Evolutionary conservation across 176 grass and related monocot genomes (phyloP), one percentile per base, ranked within the genome.

Genomic region (Raddia guianensis): DNA sequence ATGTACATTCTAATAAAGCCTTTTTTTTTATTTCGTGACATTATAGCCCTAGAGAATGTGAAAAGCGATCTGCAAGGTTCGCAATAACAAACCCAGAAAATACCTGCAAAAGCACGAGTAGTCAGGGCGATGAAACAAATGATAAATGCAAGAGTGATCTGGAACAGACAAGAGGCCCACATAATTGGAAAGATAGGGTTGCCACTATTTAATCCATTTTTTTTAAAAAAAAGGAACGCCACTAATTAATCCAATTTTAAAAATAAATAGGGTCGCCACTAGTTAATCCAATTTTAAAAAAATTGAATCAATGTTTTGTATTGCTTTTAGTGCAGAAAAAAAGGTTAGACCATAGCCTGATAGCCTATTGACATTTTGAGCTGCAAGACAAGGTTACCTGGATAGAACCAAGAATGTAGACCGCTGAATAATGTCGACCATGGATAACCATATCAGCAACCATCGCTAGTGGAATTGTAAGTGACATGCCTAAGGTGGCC

Each of bases 41-140:
- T 86, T 95, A 95, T 49, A 95, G 85, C 49, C 92, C 92, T 65
- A 95, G 50, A 82, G 87, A 95, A 35, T 63, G 78, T 12, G 90
- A 93, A 68, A 99, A 52, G 7, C 92, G 88, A 47, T 91, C 88
- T 14, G 92, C 84, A 60, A 99, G 71, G 49, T 90, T 99, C 40
- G 96, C 96, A 43, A 99, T 91, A 16, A 99, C 88, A 58, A 99
- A 99, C 55, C 96, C 96, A 75, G 90, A 91, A 88, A 99, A 99
- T 27, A 99, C 96, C 96, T 99, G 86, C 73, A 73, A 74, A 76
- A 13, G 27, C 59, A 86, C 49, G 72, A 59, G 49, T 6, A 77
- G 5, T 63, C 33, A 76, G 9, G 37, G 45, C 68, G 27, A 46
- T 74, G n/a, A 61, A 77, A 67, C 15, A 45, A 64, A 68, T 77